Percentiles rank a stretch among this genome's conserved stretches.
Conservation (phyloP, 208 protist species). For the Acanthamoeba royreba region DNA sequence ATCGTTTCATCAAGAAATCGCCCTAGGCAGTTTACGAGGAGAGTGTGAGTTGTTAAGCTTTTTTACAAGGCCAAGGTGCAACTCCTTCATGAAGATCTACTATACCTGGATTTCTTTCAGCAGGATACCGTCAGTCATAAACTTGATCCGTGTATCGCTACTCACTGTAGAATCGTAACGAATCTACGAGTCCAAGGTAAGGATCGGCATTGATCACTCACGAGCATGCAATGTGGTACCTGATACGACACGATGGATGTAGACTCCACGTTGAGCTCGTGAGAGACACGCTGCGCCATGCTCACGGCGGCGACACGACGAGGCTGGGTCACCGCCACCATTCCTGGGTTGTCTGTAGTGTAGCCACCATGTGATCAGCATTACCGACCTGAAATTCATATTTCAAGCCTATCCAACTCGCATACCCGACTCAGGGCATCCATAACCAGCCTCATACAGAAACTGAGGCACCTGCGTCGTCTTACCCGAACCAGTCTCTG, state of each 20-base stretch:
- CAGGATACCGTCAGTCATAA: slow-evolving; percentile 89
- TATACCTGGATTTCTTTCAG: slow-evolving; percentile 72
- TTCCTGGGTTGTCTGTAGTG: slow-evolving; percentile 55
- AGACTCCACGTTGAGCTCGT: slow-evolving; percentile 76
- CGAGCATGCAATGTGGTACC: slow-evolving; percentile 40
- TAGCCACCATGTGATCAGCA: not conserved
- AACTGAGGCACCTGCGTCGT: slow-evolving; percentile 89
- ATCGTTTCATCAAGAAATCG: slow-evolving; percentile 83
- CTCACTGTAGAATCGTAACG: slow-evolving; percentile 45
- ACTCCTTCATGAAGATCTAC: not conserved
- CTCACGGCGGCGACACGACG: slow-evolving; percentile 88
- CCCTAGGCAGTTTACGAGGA: slow-evolving; percentile 51
- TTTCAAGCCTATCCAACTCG: not conserved
- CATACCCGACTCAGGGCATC: not conserved
- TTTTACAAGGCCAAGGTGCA: too few relatives aligned
- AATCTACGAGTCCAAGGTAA: not conserved
- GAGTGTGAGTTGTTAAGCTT: too few relatives aligned
- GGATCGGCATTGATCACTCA: not conserved
- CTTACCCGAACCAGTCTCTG: slow-evolving; percentile 76
- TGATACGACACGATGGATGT: slow-evolving; percentile 79
- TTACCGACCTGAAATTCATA: not conserved
- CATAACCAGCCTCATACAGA: slow-evolving; percentile 85
- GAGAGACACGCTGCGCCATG: slow-evolving; percentile 82
- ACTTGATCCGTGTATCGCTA: slow-evolving; percentile 75
- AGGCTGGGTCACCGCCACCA: slow-evolving; percentile 90